Base-by-base conservation (phyloP, 1,284 basidiomycete species). In the Chalciporus sp. region DNA sequence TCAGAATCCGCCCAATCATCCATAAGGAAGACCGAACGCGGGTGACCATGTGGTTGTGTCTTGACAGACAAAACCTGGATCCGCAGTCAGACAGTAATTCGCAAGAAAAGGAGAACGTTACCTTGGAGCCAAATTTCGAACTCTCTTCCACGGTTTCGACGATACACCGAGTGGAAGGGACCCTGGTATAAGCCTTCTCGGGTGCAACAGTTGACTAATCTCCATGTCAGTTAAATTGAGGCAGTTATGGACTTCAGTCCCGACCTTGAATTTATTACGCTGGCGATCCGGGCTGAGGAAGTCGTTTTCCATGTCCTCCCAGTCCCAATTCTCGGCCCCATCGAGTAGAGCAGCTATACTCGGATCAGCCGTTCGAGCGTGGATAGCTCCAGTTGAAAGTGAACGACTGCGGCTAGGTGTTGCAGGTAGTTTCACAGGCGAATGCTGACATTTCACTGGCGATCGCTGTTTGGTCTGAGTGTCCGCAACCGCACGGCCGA, bases 1-100 rank as follows among this genome's bases (percentile, higher is more conserved):
- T 85, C 80, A 3, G 81, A 79, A 17, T 76, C 66, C 9, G 74
- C 72, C 90, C 90, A 92, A 57, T 90, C 86, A 55, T 90, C 85
- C 37, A 72, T 74, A 4, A 92, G 74, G 46, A 80, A 71, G 11
- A 90, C 79, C n/a, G 66, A 67, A 26, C 80, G 73, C 31, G 50
- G 56, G 43, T 80, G 75, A 23, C 72, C 61, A 3, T 64, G 63
- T n/a, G 72, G 64, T 33, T 81, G 74, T 1, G 78, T 60, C 59
- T 72, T 67, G 10, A 82, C 76, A 17, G 64, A 64, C 52, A 86
- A 62, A 62, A 75, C 59, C 81, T 83, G 42, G 59, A 42, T 49
- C 57, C 19, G 10, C 3, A 31, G 26, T 62, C 9, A 20, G 37
- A 39, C 41, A 46, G 9, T 33, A 41, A 11, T 60, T 55, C 5